These are phyloP conservation scores for Trichoderma atroviride DNA, from an alignment of 2,329 filamentous ascomycete species.

Conservation along the genomic window DNA sequence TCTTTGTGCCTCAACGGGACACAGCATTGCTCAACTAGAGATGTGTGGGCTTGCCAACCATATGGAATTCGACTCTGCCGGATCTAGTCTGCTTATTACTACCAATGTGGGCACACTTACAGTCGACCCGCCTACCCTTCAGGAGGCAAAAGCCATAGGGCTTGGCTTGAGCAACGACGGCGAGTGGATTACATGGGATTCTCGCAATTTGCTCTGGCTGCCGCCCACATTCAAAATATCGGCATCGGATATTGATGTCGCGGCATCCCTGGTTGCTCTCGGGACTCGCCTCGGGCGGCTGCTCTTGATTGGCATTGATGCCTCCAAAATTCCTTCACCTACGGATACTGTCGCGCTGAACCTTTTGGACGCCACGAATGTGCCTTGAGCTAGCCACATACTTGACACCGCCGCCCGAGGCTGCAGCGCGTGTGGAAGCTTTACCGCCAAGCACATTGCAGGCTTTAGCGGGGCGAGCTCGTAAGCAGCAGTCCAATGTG, in stretches of 20 bases:
- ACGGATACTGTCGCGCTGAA: neutral
- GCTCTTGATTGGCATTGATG: conserved; percentile 11
- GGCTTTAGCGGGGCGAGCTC: neutral
- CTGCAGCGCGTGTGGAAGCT: neutral
- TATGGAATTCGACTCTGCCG: conserved; percentile 3
- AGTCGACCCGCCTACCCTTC: neutral
- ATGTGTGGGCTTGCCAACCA: conserved; percentile 10
- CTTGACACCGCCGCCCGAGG: neutral
- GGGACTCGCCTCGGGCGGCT: conserved; percentile 4
- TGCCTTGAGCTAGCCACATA: neutral
- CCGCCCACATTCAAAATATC: neutral
- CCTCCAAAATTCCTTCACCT: neutral
- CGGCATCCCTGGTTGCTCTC: neutral
- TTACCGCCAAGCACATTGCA: neutral
- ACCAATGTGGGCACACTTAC: conserved; percentile 18
- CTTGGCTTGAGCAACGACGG: conserved; percentile 10
- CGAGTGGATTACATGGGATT: conserved; percentile 16
- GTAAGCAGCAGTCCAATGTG: neutral
- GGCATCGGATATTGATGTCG: conserved; percentile 5
- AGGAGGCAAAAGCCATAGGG: neutral
- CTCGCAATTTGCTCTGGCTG: conserved; percentile 14
- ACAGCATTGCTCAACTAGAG: neutral
- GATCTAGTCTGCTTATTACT: neutral
- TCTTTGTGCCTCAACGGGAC: neutral
- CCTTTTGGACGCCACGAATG: neutral